phyloP scores from a whole-genome alignment of 2,329 filamentous ascomycete species.

The Beauveria sp. region DNA sequence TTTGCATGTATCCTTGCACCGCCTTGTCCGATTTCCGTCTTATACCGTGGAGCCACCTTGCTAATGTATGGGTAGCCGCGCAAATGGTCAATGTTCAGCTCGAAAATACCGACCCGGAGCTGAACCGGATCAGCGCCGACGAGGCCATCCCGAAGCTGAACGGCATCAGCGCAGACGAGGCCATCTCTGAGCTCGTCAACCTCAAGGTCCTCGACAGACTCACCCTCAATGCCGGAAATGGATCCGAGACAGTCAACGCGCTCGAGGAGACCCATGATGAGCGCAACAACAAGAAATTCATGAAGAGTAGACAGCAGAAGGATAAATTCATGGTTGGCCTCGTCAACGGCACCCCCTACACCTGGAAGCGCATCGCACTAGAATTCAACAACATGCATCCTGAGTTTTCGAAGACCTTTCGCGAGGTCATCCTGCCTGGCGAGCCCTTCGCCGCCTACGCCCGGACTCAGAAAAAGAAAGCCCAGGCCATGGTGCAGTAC shows the following conservation, averaged over 20 bases:
- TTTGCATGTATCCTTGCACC: not conserved
- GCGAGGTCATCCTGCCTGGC: constrained; percentile 21
- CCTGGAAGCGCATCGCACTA: constrained; percentile 18
- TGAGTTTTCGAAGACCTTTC: constrained; percentile 13
- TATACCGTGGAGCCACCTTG: not conserved
- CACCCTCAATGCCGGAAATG: not conserved
- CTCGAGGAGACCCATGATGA: not conserved
- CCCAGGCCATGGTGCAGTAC: constrained; percentile 20
- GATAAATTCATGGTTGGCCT: constrained; percentile 14
- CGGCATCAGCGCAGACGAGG: not conserved
- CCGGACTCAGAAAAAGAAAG: fast-evolving
- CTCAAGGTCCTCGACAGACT: too few relatives aligned
- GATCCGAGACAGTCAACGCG: not conserved
- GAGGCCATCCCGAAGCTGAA: not conserved
- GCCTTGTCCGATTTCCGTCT: not conserved
- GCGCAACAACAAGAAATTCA: not conserved
- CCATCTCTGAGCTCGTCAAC: not conserved
- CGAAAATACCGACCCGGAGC: not conserved
- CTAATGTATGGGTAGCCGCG: not conserved
- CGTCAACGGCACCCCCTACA: constrained; percentile 28
- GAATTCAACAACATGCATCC: constrained; percentile 14
- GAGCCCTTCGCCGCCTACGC: constrained; percentile 1
- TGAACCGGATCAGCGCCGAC: not conserved
- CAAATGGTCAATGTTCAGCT: not conserved
- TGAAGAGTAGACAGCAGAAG: not conserved